A percentile compares a stretch with the other conserved stretches of the same genome.
phyloP scores from a whole-genome alignment of 2,329 filamentous ascomycete genomes.

The Neobulgaria alba region DNA sequence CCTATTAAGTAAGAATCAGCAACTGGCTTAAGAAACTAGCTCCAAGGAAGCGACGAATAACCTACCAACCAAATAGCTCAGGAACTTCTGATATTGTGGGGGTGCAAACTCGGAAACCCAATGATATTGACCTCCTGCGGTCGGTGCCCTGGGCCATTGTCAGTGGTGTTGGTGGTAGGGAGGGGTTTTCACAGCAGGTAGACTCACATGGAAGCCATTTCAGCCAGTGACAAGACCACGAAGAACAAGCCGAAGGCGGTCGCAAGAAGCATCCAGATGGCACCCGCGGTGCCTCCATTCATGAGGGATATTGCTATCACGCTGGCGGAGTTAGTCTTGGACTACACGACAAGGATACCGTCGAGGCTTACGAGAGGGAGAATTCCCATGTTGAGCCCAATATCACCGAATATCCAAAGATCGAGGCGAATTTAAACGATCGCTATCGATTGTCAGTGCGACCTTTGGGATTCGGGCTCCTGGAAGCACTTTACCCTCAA shows the following conservation, averaged over 20 bases:
- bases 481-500: slow-evolving; percentile 5
- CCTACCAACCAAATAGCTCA: slow-evolving; percentile 43
- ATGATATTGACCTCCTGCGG: slow-evolving; percentile 47
- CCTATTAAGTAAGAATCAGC: no score
- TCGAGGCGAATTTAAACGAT: no score
- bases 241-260: slow-evolving; percentile 23
- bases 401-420: no score
- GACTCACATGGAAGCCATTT: slow-evolving; percentile 22
- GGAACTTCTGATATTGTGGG: slow-evolving; percentile 37
- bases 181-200: neutral
- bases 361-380: no score
- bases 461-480: no score
- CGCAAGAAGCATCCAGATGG: slow-evolving; percentile 32
- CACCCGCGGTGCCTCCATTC: slow-evolving; percentile 21
- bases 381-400: no score
- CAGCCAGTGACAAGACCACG: slow-evolving; percentile 19
- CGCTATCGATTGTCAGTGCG: no score
- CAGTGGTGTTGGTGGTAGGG: neutral
- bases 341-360: no score
- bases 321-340: no score
- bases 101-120: slow-evolving; percentile 45
- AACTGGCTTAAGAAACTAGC: no score
- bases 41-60: no score
- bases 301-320: no score
- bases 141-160: slow-evolving; percentile 41